Evolutionary conservation across 2,329 filamentous ascomycete genomes (phyloP), one percentile per base, ranked within the genome.

Genomic region (Chrysosporium keratinophilum): DNA sequence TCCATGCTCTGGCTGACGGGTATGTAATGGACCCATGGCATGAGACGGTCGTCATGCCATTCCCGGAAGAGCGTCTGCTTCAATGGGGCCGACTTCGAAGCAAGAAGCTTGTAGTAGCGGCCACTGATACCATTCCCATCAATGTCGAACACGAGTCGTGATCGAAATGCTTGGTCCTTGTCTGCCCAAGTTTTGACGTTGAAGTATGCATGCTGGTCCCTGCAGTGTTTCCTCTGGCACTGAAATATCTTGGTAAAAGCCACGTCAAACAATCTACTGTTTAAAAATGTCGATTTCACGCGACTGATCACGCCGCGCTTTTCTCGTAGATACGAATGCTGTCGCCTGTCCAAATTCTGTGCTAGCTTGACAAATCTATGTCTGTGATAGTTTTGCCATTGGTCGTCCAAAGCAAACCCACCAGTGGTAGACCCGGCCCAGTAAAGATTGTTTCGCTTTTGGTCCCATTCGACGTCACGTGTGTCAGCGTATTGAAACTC

Each of bases 401-500:
- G 3, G 12, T 42, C 42, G 9, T 54, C 37, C 12, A 28, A 10
- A 7, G 57, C 58, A 51, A 57, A 73, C 0, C 72, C 77, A 1
- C 78, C 79, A 0, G 78, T 80, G 0, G 71, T 79, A 0, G 75
- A 78, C 0, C 79, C 79, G 0, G 74, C 72, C 80, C 79, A 82
- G 61, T 81, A 82, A 0, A 81, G 60, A 1, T 71, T 73, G 35
- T 76, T 73, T 1, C 58, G 58, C 59, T 82, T 83, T 5, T 67
- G 45, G 0, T 74, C 63, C 78, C 78, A 82, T 0, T 65, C 60
- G 0, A 71, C 39, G 54, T 80, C 78, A 1, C 66, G 45, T 0
- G 55, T 31, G 0, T 64, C 60, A 1, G 71, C 62, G 58, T 80
- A 80, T 3, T 59, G 56, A 72, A 41, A 71, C 65, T 1, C 64